These are phyloP conservation scores for Metschnikowia chrysomelidarum DNA, from an alignment of 805 yeast genomes.

Conservation along the genomic window DNA sequence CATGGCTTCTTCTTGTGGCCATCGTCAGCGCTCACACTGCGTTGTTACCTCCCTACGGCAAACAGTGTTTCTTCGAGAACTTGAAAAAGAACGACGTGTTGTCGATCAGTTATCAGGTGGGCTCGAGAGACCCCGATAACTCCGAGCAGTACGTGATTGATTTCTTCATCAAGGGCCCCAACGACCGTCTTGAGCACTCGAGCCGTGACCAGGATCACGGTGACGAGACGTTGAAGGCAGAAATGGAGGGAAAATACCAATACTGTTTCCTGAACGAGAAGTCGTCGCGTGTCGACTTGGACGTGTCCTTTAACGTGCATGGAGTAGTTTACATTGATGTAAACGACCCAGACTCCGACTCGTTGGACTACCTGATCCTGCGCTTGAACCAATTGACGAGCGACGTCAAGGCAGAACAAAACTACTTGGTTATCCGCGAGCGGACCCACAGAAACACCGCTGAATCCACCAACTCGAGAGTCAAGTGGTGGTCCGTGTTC, in stretches of 20 bases:
- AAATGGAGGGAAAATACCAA: constrained; percentile 67
- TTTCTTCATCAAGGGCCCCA: constrained; percentile 48
- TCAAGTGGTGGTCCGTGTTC: constrained; percentile 96
- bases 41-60: constrained; percentile 76
- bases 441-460: constrained; percentile 98
- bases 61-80: constrained; percentile 83
- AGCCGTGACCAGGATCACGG: constrained; percentile 71
- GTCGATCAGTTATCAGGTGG: constrained; percentile 88
- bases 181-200: constrained; percentile 48
- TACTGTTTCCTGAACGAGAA: constrained; percentile 93
- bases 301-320: constrained; percentile 92
- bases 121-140: constrained; percentile 77
- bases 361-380: constrained; percentile 81
- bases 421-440: constrained; percentile 92
- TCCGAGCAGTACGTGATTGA: constrained; percentile 65
- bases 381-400: constrained; percentile 70
- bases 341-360: constrained; percentile 70
- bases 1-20: constrained; percentile 19
- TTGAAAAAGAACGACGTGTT: constrained; percentile 82
- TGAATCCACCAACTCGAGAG: constrained; percentile 94
- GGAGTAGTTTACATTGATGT: constrained; percentile 86
- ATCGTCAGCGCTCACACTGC: constrained; percentile 69
- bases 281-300: constrained; percentile 69
- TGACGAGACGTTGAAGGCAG: constrained; percentile 66
- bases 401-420: constrained; percentile 89